A percentile compares a stretch with the other conserved stretches of the same genome.
phyloP scores from a whole-genome alignment of 1,139 yeast genomes.

The Protomyces inouyei region DNA sequence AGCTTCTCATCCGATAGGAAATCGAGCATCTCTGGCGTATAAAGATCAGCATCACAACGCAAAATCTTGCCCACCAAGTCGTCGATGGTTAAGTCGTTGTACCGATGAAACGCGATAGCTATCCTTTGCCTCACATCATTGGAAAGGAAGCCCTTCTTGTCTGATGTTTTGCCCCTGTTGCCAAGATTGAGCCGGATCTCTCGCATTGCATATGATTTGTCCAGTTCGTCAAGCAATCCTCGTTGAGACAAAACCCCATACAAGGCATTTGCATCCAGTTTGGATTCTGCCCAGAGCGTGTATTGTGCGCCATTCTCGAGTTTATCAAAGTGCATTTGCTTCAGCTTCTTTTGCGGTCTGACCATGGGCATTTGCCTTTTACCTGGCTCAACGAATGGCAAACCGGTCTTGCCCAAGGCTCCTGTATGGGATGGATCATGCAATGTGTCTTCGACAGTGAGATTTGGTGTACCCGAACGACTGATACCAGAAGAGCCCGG shows the following conservation, averaged over 20 bases:
- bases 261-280: slow-evolving; percentile 43
- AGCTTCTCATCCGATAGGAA: slow-evolving; percentile 61
- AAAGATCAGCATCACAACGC: slow-evolving; percentile 68
- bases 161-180: slow-evolving; percentile 38
- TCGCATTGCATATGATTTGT: slow-evolving; percentile 66
- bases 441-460: slow-evolving; percentile 25
- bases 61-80: slow-evolving; percentile 63
- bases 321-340: slow-evolving; percentile 95
- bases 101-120: slow-evolving; percentile 86
- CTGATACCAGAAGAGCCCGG: background rate
- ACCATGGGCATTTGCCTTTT: slow-evolving; percentile 29
- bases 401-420: slow-evolving; percentile 26
- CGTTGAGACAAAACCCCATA: slow-evolving; percentile 55
- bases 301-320: slow-evolving; percentile 54
- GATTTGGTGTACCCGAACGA: slow-evolving; percentile 14
- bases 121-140: slow-evolving; percentile 78
- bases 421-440: slow-evolving; percentile 25
- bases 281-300: slow-evolving; percentile 74
- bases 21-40: slow-evolving; percentile 68
- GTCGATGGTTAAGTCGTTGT: slow-evolving; percentile 56
- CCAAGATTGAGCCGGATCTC: slow-evolving; percentile 43
- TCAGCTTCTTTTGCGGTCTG: slow-evolving; percentile 62
- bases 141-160: slow-evolving; percentile 61
- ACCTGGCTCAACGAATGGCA: slow-evolving; percentile 27
- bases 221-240: slow-evolving; percentile 77